These are phyloP conservation scores for Hypoxylon rickii DNA, from an alignment of 495 filamentous ascomycete genomes.

Conservation along the genomic window DNA sequence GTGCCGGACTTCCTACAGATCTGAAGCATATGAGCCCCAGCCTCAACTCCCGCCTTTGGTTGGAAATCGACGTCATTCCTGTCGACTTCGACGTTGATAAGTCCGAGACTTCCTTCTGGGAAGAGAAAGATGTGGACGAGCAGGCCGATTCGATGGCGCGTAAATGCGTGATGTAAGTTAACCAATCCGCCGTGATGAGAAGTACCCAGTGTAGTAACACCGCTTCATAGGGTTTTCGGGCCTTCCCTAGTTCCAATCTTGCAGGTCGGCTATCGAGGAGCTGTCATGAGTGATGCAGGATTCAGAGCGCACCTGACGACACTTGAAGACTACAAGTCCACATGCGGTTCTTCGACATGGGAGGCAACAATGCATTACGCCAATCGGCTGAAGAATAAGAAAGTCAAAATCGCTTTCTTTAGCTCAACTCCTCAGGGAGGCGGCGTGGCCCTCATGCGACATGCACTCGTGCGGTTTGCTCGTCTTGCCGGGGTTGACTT, in stretches of 20 bases:
- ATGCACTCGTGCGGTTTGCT: constrained; percentile 79
- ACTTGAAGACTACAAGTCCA: constrained; percentile 66
- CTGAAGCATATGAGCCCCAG: constrained; percentile 58
- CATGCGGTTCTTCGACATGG: constrained; percentile 69
- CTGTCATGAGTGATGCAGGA: constrained; percentile 75
- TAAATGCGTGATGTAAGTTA: constrained; percentile 60
- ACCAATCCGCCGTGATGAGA: too few species aligned
- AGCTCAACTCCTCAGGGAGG: constrained; percentile 85
- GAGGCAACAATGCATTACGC: constrained; percentile 69
- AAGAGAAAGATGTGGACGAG: constrained; percentile 69
- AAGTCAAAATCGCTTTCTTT: constrained; percentile 81
- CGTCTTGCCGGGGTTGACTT: constrained; percentile 68
- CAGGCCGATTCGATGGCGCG: constrained; percentile 85
- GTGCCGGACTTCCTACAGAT: constrained; percentile 60
- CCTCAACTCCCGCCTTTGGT: constrained; percentile 77
- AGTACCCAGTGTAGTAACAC: too few species aligned
- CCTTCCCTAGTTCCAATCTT: constrained; percentile 74
- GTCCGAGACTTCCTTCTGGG: constrained; percentile 54
- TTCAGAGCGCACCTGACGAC: constrained; percentile 64
- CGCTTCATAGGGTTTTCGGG: constrained; percentile 66
- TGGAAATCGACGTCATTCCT: constrained; percentile 76
- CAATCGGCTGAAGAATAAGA: constrained; percentile 64
- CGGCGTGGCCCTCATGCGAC: constrained; percentile 87
- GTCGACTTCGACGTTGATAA: constrained; percentile 59
- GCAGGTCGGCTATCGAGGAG: constrained; percentile 71